Percentiles rank a stretch among this genome's conserved stretches.
Evolutionary conservation across 495 filamentous ascomycete genomes (phyloP).

Genomic region (Xylaria sp.): DNA sequence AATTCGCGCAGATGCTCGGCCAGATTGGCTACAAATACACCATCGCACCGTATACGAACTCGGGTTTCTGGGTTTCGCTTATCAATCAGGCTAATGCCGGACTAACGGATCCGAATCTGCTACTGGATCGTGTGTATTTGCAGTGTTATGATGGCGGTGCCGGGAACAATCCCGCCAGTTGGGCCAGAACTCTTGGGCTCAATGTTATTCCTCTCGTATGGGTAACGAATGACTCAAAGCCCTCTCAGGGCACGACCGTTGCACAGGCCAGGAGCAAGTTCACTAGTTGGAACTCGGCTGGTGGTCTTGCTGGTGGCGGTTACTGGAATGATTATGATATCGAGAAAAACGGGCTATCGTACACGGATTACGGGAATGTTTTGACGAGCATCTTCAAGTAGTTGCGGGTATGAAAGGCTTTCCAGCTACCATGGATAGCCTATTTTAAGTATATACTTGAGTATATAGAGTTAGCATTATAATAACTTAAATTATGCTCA

Average conservation of each 20-base stretch:
- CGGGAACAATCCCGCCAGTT: constrained; percentile 44
- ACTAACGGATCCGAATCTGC: constrained; percentile 31
- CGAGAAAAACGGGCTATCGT: constrained; percentile 51
- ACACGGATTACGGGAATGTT: constrained; percentile 46
- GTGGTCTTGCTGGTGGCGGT: constrained; percentile 47
- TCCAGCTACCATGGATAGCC: not conserved
- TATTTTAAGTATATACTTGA: not conserved
- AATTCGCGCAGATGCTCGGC: constrained; percentile 50
- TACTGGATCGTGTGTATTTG: constrained; percentile 50
- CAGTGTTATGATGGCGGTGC: constrained; percentile 54
- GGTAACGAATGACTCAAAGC: constrained; percentile 55
- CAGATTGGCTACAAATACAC: constrained; percentile 48
- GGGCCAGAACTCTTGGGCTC: constrained; percentile 45
- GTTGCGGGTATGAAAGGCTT: not conserved
- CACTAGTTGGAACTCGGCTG: constrained; percentile 38
- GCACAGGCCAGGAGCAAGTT: constrained; percentile 46
- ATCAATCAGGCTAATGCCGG: constrained; percentile 41
- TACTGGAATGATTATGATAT: constrained; percentile 58
- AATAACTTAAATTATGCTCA: not conserved
- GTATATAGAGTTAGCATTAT: not conserved
- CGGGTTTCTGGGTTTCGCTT: constrained; percentile 42
- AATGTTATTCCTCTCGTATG: constrained; percentile 54
- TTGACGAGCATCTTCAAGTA: constrained; percentile 45
- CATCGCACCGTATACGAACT: constrained; percentile 50
- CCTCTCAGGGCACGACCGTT: constrained; percentile 43